Evolutionary conservation across 768 basidiomycete genomes (phyloP).

Genomic region (Trametes gibbosa): DNA sequence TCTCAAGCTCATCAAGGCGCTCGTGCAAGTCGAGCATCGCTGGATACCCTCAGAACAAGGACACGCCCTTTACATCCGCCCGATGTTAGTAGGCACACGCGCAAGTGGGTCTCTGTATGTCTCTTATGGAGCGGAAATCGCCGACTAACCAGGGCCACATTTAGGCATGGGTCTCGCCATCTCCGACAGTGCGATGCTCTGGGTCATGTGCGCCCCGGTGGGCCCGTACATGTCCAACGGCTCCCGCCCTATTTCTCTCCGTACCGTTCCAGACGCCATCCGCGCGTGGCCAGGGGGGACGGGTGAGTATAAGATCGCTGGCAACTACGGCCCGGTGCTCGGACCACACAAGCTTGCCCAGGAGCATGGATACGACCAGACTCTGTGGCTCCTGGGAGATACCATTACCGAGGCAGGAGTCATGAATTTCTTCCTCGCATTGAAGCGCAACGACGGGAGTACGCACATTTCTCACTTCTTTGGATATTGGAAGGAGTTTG

Average conservation of each 20-base stretch:
- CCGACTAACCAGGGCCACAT: neutral
- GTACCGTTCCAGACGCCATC: constrained; percentile 42
- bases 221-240: constrained; percentile 48
- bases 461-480: neutral
- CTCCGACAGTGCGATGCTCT: constrained; percentile 77
- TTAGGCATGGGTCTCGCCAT: constrained; percentile 61
- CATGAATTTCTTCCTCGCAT: constrained; percentile 55
- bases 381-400: constrained; percentile 51
- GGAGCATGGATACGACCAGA: constrained; percentile 48
- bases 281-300: constrained; percentile 57
- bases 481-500: no score
- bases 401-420: constrained; percentile 41
- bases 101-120: constrained; percentile 26
- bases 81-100: constrained; percentile 59
- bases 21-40: constrained; percentile 64
- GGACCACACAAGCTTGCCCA: constrained; percentile 47
- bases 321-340: constrained; percentile 38
- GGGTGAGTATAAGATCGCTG: constrained; percentile 50
- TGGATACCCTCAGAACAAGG: constrained; percentile 80
- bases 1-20: constrained; percentile 54
- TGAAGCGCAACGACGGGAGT: constrained; percentile 44
- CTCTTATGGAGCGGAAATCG: neutral
- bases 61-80: constrained; percentile 84
- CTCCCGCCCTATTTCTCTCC: constrained; percentile 47
- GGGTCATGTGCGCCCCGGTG: constrained; percentile 72